phyloP scores from a whole-genome alignment of 2,329 filamentous ascomycete species.

The Ophiostoma ips region DNA sequence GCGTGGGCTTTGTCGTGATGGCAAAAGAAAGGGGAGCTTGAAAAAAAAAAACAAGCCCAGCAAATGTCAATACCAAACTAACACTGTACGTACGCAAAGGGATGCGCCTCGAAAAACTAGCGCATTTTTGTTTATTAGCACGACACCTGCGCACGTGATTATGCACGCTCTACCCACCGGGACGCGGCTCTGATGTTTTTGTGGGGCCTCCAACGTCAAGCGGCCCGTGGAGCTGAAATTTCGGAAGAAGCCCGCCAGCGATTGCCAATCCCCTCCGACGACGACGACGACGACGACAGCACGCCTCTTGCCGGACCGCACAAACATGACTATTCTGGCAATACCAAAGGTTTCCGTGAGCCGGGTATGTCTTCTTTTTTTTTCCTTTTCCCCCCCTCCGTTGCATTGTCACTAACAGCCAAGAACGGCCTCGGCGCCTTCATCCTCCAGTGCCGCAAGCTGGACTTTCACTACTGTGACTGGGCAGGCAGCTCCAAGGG shows the following conservation, averaged over 20 bases:
- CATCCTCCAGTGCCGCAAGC: conserved; percentile 89
- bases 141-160: background rate
- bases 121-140: background rate
- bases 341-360: conserved; percentile 14
- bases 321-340: conserved; percentile 15
- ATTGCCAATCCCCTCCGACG: background rate
- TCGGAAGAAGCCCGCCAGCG: background rate
- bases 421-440: conserved; percentile 96
- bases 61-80: too few relatives aligned
- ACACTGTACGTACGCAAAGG: background rate
- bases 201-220: background rate
- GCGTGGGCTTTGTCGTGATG: background rate
- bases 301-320: background rate
- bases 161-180: background rate
- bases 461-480: conserved; percentile 97
- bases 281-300: background rate
- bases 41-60: too few relatives aligned
- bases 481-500: conserved; percentile 84
- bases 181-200: background rate
- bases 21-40: background rate
- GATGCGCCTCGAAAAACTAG: background rate
- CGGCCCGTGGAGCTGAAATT: conserved; percentile 1
- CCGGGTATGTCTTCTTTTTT: conserved; percentile 6
- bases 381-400: background rate
- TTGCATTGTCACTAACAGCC: background rate